Evolutionary conservation across 2,329 filamentous ascomycete genomes (phyloP).

Genomic region (Camptophora hylomeconis): DNA sequence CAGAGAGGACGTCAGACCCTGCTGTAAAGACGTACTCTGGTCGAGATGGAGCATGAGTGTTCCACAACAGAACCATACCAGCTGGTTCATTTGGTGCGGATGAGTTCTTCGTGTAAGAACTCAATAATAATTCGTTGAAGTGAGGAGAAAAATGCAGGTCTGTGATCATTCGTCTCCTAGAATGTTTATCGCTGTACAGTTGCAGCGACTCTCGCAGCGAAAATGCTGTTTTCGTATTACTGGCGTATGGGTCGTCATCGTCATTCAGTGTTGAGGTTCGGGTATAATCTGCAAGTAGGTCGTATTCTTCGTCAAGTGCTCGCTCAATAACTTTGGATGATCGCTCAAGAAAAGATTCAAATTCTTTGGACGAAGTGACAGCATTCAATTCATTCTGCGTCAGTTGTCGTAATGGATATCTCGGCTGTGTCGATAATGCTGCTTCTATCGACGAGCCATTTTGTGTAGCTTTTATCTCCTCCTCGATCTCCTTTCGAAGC

Average conservation of each 20-base stretch:
- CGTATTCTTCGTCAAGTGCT: constrained; percentile 86
- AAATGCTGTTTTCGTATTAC: constrained; percentile 15
- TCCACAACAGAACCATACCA: constrained; percentile 93
- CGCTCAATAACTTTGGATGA: constrained; percentile 96
- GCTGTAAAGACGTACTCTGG: constrained; percentile 96
- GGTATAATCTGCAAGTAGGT: constrained; percentile 89
- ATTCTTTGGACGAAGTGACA: constrained; percentile 83
- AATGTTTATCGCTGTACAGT: constrained; percentile 92
- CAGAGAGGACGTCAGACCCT: constrained; percentile 86
- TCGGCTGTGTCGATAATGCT: constrained; percentile 29
- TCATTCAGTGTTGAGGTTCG: constrained; percentile 58
- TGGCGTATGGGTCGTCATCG: constrained; percentile 39
- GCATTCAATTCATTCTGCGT: constrained; percentile 77
- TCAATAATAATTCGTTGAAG: constrained; percentile 82
- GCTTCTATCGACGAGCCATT: constrained; percentile 23
- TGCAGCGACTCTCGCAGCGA: constrained; percentile 66
- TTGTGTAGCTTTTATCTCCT: constrained; percentile 67
- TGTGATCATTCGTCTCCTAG: constrained; percentile 94
- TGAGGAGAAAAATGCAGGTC: constrained; percentile 82
- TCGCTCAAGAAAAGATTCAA: constrained; percentile 85
- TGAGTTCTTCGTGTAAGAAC: constrained; percentile 94
- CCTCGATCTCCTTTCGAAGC: constrained; percentile 78
- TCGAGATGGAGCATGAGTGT: constrained; percentile 81
- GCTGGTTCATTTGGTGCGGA: constrained; percentile 88
- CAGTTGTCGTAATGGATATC: constrained; percentile 67